Percentiles rank a stretch among this genome's conserved stretches.
Conservation (phyloP, 1,284 basidiomycete genomes). For the Cutaneotrichosporon mucoides region DNA sequence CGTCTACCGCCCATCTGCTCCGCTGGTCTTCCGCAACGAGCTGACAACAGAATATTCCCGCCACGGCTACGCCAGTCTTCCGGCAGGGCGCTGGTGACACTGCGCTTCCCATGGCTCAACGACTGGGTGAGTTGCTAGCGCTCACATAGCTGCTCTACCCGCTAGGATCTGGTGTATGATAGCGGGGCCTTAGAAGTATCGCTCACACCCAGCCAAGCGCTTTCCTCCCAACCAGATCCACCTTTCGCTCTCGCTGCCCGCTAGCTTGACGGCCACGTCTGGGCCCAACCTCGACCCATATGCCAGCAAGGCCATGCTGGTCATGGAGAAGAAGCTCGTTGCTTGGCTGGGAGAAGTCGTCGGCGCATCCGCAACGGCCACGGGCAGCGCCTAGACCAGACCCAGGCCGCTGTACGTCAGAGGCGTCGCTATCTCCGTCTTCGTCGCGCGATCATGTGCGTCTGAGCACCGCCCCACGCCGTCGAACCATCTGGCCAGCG, state of each 20-base stretch:
- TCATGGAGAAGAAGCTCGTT: conserved; percentile 45
- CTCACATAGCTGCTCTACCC: too few species aligned
- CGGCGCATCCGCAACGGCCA: not conserved
- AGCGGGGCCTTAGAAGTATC: too few species aligned
- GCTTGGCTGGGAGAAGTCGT: conserved; percentile 35
- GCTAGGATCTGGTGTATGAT: too few species aligned
- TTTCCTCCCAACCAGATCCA: conserved; percentile 43
- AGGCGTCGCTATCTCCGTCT: too few species aligned
- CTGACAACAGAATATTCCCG: conserved; percentile 46
- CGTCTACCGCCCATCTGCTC: conserved; percentile 25
- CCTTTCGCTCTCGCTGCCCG: conserved; percentile 40
- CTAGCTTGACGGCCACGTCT: conserved; percentile 27
- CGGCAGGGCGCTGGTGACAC: conserved; percentile 62
- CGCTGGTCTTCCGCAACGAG: too few species aligned
- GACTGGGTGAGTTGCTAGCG: conserved; percentile 68
- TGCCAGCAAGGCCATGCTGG: conserved; percentile 34
- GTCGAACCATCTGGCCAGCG: too few species aligned
- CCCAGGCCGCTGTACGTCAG: too few species aligned
- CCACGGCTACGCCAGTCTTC: conserved; percentile 63
- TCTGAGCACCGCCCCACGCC: too few species aligned
- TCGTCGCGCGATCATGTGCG: too few species aligned
- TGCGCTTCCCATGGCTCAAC: conserved; percentile 67
- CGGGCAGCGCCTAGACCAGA: too few species aligned
- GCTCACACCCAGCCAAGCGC: conserved; percentile 29
- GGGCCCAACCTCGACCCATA: conserved; percentile 39